Base-by-base conservation (phyloP, 495 filamentous ascomycete species). In the Xylaria cubensis region DNA sequence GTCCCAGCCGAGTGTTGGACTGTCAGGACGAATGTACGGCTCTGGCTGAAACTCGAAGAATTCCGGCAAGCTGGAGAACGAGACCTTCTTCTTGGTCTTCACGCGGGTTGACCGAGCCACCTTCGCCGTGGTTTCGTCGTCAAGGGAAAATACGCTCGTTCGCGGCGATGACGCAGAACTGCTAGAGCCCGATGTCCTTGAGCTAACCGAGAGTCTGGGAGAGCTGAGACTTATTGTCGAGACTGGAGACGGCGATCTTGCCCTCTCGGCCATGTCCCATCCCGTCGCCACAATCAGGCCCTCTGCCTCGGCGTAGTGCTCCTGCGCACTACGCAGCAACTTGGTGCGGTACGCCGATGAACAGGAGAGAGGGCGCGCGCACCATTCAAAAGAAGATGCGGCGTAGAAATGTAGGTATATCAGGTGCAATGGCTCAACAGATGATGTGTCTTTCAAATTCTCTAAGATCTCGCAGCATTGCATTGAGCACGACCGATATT, bases 361-460 rank as follows among this genome's bases (percentile, higher is more conserved):
- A 13, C 39, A 48, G 2, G 84, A 83, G 10, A 88, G 79, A 19
- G 84, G 79, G 26, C 82, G 81, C n/a, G 86, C 86, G 58, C 82
- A 86, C 50, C 84, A 80, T 73, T 89, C 87, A 42, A 87, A 79
- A 4, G 85, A 86, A 19, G 82, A 83, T 2, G 87, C 87, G 9
- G 85, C 85, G 64, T 86, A 87, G 74, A 88, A 89, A 67, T 84
- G 84, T 6, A 89, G 76, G 69, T 88, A 87, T 58, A 88, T 86
- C 8, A 83, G 78, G 74, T 86, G 84, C 17, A 85, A 66, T 17
- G 87, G 85, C 64, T 87, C 84, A 46, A 84, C 74, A 13, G 81
- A 72, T 9, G 79, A 74, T 59, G 72, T 63, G 61, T 84, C 81
- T 71, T 80, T 84, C 69, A 86, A 74, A 72, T 74, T 80, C 50